Conservation (phyloP, 2,329 filamentous ascomycete species). For the Sclerotinia spermophila region DNA sequence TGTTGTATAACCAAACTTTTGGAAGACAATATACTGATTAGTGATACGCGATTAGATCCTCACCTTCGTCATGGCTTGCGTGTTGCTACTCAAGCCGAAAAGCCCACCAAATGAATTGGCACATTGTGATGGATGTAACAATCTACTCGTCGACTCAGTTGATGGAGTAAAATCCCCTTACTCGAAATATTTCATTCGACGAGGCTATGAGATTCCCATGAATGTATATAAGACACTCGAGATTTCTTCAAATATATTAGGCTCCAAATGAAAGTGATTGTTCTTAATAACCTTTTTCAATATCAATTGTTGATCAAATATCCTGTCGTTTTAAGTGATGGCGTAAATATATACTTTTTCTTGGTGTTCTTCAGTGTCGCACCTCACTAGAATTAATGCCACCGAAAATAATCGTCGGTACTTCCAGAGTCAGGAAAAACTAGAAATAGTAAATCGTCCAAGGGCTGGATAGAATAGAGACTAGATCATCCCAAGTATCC, state of each 20-base stretch:
- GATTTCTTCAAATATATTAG: not conserved
- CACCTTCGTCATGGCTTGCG: slow-evolving; percentile 61
- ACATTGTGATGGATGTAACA: not conserved
- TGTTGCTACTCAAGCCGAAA: slow-evolving; percentile 67
- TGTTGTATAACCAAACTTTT: not conserved
- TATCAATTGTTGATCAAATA: not conserved
- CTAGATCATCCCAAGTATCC: not conserved
- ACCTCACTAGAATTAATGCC: not conserved
- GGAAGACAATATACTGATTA: not conserved
- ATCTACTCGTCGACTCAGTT: not conserved
- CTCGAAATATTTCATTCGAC: not conserved
- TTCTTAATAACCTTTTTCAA: not conserved
- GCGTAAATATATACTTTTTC: not conserved
- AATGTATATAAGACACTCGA: not conserved
- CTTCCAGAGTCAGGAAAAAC: not conserved
- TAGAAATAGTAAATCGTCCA: not conserved
- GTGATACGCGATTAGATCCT: not conserved
- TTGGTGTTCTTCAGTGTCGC: not conserved
- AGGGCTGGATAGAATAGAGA: not conserved
- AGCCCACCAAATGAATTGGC: slow-evolving; percentile 43
- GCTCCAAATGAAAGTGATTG: not conserved
- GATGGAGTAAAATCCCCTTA: not conserved
- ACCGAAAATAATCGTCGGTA: not conserved
- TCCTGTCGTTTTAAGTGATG: not conserved
- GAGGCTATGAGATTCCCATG: not conserved